Conservation (phyloP, 1,284 basidiomycete species). For the Cryptococcus hybrid region DNA sequence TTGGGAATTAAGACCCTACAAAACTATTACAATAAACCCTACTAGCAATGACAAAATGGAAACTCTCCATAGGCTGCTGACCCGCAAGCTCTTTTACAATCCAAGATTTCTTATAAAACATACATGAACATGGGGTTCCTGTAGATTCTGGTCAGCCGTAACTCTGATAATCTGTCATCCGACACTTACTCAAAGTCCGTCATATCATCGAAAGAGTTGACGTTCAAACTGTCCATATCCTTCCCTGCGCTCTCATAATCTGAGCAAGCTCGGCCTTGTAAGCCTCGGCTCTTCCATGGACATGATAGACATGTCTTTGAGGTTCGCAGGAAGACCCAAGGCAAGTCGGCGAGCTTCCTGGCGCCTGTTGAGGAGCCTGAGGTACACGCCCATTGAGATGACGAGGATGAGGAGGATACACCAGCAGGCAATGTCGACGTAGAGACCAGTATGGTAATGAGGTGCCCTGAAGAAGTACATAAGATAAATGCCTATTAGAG, state of each 20-base stretch:
- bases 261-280: constrained; percentile 25
- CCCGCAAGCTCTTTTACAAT: no score
- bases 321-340: constrained; percentile 34
- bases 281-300: constrained; percentile 20
- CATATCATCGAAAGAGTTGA: constrained; percentile 30
- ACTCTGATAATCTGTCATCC: no score
- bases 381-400: constrained; percentile 41
- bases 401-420: constrained; percentile 29
- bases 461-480: constrained; percentile 11
- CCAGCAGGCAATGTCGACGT: constrained; percentile 37
- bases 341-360: constrained; percentile 39
- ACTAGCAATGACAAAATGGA: no score
- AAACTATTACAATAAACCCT: no score
- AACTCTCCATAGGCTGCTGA: no score
- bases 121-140: no score
- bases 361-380: constrained; percentile 33
- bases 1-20: no score
- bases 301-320: constrained; percentile 38
- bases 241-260: constrained; percentile 13
- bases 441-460: constrained; percentile 39
- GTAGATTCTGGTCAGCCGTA: no score
- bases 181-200: constrained; percentile 24
- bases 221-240: constrained; percentile 18
- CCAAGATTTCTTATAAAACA: no score
- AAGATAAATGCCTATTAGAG: no score